Base-by-base conservation (phyloP, 768 basidiomycete species). In the Pulveroboletus sp. region DNA sequence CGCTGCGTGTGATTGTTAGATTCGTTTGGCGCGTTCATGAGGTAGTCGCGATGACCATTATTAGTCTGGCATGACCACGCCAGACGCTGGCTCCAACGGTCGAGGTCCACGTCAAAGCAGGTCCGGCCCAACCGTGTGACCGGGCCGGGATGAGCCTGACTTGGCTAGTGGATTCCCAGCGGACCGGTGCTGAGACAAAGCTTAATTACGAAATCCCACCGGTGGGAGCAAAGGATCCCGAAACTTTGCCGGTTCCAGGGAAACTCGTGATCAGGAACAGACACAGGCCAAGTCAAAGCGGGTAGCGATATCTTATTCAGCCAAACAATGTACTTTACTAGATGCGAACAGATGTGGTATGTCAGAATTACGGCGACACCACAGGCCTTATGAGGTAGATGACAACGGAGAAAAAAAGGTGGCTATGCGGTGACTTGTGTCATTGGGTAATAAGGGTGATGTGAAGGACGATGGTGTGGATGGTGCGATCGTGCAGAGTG, bases 281-380 rank as follows among this genome's bases (percentile, higher is more conserved):
- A 17, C 32, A 36, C 21, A 21, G 21, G n/a, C 17, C 27, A 6
- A 26, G 18, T 24, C 24, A 26, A 41, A 46, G 46, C 28, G 39
- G 38, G 50, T 33, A 44, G n/a, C 37, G 42, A 0, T 17, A 30
- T 49, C 27, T 37, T 26, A 39, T 55, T 50, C 32, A 7, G 35
- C 8, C 39, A 36, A 50, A 33, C 38, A 36, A 36, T 32, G 39
- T 48, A 49, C 9, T 30, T 18, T 49, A 41, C 32, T 28, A 50
- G 43, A 49, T 47, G 45, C 42, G 17, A 62, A 47, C 2, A 37
- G 43, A 33, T 58, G 67, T 62, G 65, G 65, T 57, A 63, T 60
- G 53, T 57, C 63, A 63, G 57, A 55, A 55, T 67, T 66, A 69
- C 64, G 55, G 53, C 51, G 63, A 68, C 21, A 21, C 21, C 63